A percentile compares a stretch with the other conserved stretches of the same genome.
These are phyloP conservation scores for Luffa aegyptiaca DNA, from an alignment of 306 rosid genomes.

Conservation along the genomic window DNA sequence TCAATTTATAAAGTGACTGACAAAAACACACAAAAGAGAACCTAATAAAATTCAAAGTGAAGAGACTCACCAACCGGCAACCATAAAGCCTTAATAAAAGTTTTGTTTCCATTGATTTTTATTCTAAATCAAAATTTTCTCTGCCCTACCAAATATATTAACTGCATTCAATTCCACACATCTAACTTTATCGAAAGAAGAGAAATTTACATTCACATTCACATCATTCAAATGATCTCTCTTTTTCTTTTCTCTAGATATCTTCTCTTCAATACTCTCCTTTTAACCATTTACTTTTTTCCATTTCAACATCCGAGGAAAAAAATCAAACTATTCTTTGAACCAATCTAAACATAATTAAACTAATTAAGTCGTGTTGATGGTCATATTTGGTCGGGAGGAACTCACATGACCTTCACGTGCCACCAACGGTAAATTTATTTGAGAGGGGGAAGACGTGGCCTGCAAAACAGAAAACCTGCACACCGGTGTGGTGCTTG, in stretches of 20 bases:
- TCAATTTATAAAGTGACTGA: neutral
- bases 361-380: no score
- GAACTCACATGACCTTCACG: no score
- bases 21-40: neutral
- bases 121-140: neutral
- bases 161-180: neutral
- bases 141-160: neutral
- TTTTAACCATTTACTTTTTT: neutral
- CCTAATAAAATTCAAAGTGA: neutral
- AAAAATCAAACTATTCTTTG: no score
- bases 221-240: neutral
- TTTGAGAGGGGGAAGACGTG: no score
- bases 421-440: no score
- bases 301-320: neutral
- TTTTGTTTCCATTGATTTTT: neutral
- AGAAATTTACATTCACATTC: neutral
- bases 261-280: neutral
- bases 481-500: no score
- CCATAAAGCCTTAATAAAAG: neutral
- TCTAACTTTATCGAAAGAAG: conserved; percentile 2
- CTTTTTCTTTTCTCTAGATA: neutral
- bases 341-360: no score
- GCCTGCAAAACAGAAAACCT: no score
- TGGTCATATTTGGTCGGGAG: no score
- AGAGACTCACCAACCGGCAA: neutral